Percentiles rank a stretch among this genome's conserved stretches.
phyloP scores from a whole-genome alignment of 2,329 filamentous ascomycete genomes.

The Calonectria pauciramosa region DNA sequence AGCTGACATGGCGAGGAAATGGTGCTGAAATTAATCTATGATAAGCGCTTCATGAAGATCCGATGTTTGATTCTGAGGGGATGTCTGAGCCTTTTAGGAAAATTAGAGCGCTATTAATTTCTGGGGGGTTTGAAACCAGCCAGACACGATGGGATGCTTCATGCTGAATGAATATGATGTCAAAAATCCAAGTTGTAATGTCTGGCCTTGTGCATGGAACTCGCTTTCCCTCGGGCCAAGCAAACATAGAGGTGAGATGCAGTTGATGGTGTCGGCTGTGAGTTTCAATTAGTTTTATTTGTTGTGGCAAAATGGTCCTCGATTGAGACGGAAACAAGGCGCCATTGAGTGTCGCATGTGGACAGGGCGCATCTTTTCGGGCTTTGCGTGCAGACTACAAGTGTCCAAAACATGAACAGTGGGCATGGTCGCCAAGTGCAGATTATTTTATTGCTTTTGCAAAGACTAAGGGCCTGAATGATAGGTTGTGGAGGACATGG shows the following conservation, averaged over 20 bases:
- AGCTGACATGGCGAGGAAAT: neutral
- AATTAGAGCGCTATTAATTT: neutral
- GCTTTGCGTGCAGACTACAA: no score
- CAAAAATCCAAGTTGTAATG: neutral
- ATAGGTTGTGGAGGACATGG: neutral
- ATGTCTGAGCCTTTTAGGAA: neutral
- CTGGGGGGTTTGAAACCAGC: accelerated
- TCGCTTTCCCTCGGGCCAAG: no score
- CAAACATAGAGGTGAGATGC: no score
- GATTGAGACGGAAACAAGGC: no score
- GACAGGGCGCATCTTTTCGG: no score
- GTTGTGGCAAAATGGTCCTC: no score
- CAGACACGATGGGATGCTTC: neutral
- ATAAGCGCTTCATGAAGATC: neutral
- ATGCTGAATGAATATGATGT: no score
- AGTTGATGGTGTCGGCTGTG: no score
- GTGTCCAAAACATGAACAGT: no score
- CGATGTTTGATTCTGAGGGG: neutral
- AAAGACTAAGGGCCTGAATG: neutral
- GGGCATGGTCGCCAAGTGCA: neutral
- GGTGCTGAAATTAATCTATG: neutral
- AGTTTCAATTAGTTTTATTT: no score
- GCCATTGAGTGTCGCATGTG: no score
- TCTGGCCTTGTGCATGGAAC: neutral
- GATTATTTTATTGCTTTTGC: neutral